Evolutionary conservation across 2,329 filamentous ascomycete genomes (phyloP), one percentile per base, ranked within the genome.

Genomic region (Phialocephala subalpina): DNA sequence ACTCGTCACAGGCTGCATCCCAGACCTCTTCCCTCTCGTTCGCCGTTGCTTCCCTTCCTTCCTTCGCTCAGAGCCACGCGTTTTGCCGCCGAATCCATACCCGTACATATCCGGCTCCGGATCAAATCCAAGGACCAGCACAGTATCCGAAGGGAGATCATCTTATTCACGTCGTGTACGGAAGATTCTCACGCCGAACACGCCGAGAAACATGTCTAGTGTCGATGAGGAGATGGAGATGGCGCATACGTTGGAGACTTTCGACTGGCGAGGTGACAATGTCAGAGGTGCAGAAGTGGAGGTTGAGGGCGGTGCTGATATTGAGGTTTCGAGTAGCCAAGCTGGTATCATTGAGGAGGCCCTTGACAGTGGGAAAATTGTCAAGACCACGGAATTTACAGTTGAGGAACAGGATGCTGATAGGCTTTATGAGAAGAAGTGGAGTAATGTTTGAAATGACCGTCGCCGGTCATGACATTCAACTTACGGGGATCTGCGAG

Each of bases 1-100:
- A 2, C 58, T 71, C 3, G 63, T 67, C 8, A 71, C 69, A 14
- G 67, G 67, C 14, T 66, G 63, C 35, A 63, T 70, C 35, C 68
- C 68, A 1, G 63, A 66, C 16, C 56, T 70, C 2, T 61, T 64
- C 47, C 62, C 68, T 18, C 22, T 70, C 7, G 3, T 66, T 2
- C 63, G 61, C 6, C 60, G 60, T 14, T 62, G 56, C 20, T 66
- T 60, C 18, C 64, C 64, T 4, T 58, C 49, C 20, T 66, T 66
- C 33, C 42, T 66, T 22, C 64, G 60, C 18, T 47, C 55, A 2
- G 49, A 63, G 12, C 25, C 52, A 6, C 38, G 36, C 1, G 27
- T 20, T 16, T 14, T 65, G 14, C 42, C n/a, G 29, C 58, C 58
- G 3, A 62, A 65, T 45, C 63, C 63, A 2, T 65, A 61, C n/a